Evolutionary conservation across 257 asterid genomes (phyloP).

Genomic region (Buddleja alternifolia): DNA sequence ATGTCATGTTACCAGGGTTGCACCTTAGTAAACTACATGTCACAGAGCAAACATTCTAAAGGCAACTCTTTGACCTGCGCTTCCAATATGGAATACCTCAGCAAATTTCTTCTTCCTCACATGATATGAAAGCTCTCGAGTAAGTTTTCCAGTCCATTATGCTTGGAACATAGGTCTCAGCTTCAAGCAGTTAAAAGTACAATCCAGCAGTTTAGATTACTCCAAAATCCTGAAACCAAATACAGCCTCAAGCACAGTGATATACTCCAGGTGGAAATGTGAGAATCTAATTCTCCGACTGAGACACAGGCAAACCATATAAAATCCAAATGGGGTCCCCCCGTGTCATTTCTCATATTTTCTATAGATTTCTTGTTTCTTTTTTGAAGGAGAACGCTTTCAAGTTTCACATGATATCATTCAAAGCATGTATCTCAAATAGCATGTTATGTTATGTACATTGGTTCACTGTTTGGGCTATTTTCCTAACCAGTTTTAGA

Average conservation of each 20-base stretch:
- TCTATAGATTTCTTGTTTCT: neutral
- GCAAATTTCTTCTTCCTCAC: conserved; percentile 3
- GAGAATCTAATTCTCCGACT: neutral
- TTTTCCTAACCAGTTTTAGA: neutral
- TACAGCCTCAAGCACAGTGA: no score
- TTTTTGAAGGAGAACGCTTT: neutral
- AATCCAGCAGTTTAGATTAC: conserved; percentile 19
- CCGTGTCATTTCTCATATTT: neutral
- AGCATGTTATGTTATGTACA: no score
- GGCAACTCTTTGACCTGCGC: conserved; percentile 21
- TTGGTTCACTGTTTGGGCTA: neutral
- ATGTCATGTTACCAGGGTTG: conserved; percentile 21
- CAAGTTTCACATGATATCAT: neutral
- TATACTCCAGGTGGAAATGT: neutral
- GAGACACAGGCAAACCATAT: conserved; percentile 4
- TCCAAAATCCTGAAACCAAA: conserved; percentile 32
- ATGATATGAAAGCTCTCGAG: conserved; percentile 14
- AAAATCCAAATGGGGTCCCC: neutral
- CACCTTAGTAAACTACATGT: conserved; percentile 7
- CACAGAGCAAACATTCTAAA: conserved; percentile 3
- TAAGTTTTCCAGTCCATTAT: conserved; percentile 1
- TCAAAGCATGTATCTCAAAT: neutral
- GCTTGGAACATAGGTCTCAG: conserved; percentile 2
- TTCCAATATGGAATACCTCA: conserved; percentile 18
- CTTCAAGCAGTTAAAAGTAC: conserved; percentile 22